Conservation (phyloP, 306 rosid species). For the Trifolium fragiferum region DNA sequence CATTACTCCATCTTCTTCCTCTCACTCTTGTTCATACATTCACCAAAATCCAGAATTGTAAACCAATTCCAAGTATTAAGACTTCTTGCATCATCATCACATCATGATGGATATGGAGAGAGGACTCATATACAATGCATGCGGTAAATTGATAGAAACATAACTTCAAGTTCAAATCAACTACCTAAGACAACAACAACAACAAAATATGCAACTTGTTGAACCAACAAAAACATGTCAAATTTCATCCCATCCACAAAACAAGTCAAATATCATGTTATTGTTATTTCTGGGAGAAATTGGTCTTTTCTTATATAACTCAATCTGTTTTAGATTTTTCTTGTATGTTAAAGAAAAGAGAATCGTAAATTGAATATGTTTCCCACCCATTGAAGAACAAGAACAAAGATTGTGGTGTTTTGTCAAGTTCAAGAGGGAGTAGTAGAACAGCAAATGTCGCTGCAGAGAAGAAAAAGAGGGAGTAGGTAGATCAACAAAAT, state of each 20-base stretch:
- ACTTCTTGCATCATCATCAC: too few relatives aligned
- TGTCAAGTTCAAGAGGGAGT: conserved; percentile 71
- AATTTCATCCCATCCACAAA: conserved; percentile 57
- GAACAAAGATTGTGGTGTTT: conserved; percentile 42
- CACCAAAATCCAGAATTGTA: too few relatives aligned
- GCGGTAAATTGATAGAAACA: conserved; percentile 65
- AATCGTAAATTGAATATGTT: conserved; percentile 58
- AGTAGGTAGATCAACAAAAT: too few relatives aligned
- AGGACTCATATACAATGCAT: conserved; percentile 81
- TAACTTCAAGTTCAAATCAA: conserved; percentile 61
- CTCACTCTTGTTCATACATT: too few relatives aligned
- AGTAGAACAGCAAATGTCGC: conserved; percentile 72
- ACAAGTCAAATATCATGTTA: conserved; percentile 63
- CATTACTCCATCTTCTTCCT: too few relatives aligned
- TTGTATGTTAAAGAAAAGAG: conserved; percentile 70
- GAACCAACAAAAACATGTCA: conserved; percentile 24
- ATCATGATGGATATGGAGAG: conserved; percentile 64
- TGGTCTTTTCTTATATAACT: conserved; percentile 66
- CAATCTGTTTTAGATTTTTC: conserved; percentile 95
- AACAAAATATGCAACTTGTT: conserved; percentile 15
- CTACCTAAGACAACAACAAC: conserved; percentile 31
- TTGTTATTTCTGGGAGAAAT: conserved; percentile 44
- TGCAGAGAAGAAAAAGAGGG: conserved; percentile 63
- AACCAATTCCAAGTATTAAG: too few relatives aligned
- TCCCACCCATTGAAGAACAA: conserved; percentile 51